Evolutionary conservation across 1,139 yeast genomes (phyloP), one percentile per base, ranked within the genome.

Genomic region (Entelexis sorbosivorans): DNA sequence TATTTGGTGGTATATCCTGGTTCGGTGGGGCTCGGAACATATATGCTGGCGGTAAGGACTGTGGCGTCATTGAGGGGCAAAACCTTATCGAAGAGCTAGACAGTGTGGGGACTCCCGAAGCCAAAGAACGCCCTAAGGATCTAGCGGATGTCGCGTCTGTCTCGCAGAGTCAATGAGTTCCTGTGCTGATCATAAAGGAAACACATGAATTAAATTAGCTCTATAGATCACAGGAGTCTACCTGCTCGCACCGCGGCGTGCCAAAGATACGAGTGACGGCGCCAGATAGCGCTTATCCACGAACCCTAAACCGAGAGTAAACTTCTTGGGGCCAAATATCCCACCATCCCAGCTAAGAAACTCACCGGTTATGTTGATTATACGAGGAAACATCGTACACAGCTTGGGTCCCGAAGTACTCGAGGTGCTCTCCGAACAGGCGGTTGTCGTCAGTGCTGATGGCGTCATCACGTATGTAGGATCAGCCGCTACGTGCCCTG

Each of bases 401-500:
- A 24, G 54, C n/a, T 28, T 43, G 11, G 50, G 47, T 22, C 42
- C 78, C 10, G 76, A 76, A 1, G 59, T 64, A 20, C 60, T 81
- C 14, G 76, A 81, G 55, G 69, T 77, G 39, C 60, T 77, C 14
- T 66, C 70, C 4, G 61, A 67, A 29, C 75, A 78, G n/a, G 72
- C 75, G 0, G 63, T 80, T 16, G 83, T 82, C 8, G 86, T 82
- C 11, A 73, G 72, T 50, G 45, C 52, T 1, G 58, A 61, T 2
- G 85, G 85, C 4, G 63, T 64, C 0, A 79, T 79, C 48, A 64
- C 59, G 17, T 73, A 73, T 52, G 62, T 78, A 14, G 70, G 68
- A 42, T 53, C 59, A 1, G 42, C 38, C 17, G 19, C n/a, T 14
- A 8, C 26, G 17, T 44, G 32, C 20, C 45, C 48, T 11, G 36